Conservation (phyloP, 169 alveolate species). For the Perkinsus chesapeaki region DNA sequence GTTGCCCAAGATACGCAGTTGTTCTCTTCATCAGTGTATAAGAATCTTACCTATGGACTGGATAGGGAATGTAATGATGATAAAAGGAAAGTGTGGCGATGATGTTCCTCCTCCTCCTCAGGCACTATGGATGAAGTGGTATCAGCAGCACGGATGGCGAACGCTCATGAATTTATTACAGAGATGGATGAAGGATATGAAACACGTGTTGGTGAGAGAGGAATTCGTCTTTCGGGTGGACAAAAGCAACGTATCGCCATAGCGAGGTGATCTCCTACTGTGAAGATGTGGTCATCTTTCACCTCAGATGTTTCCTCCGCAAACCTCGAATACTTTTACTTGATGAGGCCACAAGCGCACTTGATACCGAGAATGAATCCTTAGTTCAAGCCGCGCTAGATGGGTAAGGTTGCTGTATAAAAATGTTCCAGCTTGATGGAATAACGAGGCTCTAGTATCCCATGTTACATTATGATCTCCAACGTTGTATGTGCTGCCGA, state of each 20-base stretch:
- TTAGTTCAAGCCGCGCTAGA: conserved; percentile 44
- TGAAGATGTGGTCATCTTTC: neutral
- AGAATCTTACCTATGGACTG: conserved; percentile 32
- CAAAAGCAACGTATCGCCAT: conserved; percentile 68
- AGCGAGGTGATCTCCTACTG: conserved; percentile 47
- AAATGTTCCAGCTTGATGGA: conserved; percentile 4
- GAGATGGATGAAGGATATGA: conserved; percentile 53
- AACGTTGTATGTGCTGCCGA: conserved; percentile 11
- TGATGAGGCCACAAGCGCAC: conserved; percentile 71
- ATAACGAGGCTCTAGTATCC: neutral
- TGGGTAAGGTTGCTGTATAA: neutral
- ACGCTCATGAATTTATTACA: conserved; percentile 69
- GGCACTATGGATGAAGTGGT: conserved; percentile 59
- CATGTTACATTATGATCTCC: too few species aligned
- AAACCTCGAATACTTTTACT: conserved; percentile 54
- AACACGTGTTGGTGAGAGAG: conserved; percentile 65
- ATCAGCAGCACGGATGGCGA: conserved; percentile 69
- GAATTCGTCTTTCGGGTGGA: conserved; percentile 74
- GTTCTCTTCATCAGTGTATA: conserved; percentile 27
- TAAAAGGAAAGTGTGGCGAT: neutral
- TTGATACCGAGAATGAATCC: conserved; percentile 62
- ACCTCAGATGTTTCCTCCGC: conserved; percentile 42
- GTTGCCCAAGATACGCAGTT: conserved; percentile 48
- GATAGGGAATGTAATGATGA: conserved; percentile 3
- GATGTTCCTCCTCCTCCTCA: neutral